These are phyloP conservation scores for Medicago truncatula DNA, from an alignment of 306 rosid genomes.

Conservation along the genomic window DNA sequence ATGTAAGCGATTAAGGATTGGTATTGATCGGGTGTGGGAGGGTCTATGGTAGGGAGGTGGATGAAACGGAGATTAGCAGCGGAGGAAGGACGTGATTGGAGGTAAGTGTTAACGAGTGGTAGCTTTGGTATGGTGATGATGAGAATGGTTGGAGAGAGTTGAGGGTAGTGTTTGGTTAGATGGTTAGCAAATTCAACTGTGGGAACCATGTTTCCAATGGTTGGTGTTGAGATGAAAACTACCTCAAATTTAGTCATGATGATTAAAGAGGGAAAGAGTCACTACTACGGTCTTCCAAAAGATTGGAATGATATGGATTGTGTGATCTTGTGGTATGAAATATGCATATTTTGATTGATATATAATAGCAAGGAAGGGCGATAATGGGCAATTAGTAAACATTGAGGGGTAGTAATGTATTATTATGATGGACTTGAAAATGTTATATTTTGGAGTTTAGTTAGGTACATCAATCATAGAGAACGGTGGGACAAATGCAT, in stretches of 20 bases:
- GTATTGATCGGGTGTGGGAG: constrained; percentile 53
- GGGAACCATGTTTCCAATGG: constrained; percentile 63
- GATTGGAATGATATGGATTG: too few species aligned
- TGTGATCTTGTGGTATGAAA: too few species aligned
- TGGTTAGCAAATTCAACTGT: constrained; percentile 61
- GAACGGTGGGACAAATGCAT: too few species aligned
- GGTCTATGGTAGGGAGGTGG: constrained; percentile 50
- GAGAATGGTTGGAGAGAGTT: constrained; percentile 63
- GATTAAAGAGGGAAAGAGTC: neutral
- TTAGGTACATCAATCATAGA: too few species aligned
- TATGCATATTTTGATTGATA: too few species aligned
- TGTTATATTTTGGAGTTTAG: too few species aligned
- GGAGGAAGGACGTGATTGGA: constrained; percentile 49
- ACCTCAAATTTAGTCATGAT: constrained; percentile 46
- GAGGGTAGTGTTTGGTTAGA: constrained; percentile 51
- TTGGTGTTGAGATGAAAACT: constrained; percentile 59
- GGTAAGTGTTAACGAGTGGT: constrained; percentile 52
- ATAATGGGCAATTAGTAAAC: too few species aligned
- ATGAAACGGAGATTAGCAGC: constrained; percentile 43
- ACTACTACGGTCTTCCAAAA: neutral
- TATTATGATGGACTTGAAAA: too few species aligned
- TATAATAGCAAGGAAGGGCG: too few species aligned
- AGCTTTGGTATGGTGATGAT: constrained; percentile 48
- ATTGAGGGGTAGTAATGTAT: too few species aligned
- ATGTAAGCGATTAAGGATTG: constrained; percentile 34